Base-by-base conservation (phyloP, 1,139 yeast genomes). In the Saccharomycopsis hybrid region DNA sequence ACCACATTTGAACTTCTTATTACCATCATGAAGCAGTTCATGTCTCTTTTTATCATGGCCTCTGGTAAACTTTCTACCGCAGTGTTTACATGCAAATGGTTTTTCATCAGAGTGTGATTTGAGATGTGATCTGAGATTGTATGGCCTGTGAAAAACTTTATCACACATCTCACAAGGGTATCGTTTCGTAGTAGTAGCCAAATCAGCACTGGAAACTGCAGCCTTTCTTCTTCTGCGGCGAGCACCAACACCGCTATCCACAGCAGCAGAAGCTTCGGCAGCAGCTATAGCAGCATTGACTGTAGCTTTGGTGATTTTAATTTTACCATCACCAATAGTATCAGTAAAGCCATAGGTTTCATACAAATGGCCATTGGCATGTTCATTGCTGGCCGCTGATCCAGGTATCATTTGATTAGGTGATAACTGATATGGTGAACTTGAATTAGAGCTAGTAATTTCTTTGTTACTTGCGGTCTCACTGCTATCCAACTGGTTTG, bases 41-140 rank as follows among this genome's bases (percentile, higher is more conserved):
- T 78, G 83, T 53, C 83, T 68, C 57, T 75, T 76, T 54, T 74
- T 69, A 60, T 78, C 83, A 58, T 78, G 83, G 41, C 75, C 70
- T 41, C 83, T 64, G 13, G 82, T 82, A 65, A 78, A 78, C 13
- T 72, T 65, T 58, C 76, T 74, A 11, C 68, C 62, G 58, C 83
- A 78, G 51, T 65, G 63, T 29, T 69, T 61, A 58, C 83, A 78
- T 49, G 70, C 67, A 61, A 63, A 77, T 1, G 83, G 83, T 54
- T 74, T 74, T 33, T 75, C 82, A n/a, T 68, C 65, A 4, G 79
- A 74, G 60, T 78, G 83, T 1, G 81, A 73, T 56, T 72, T 75
- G 72, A 73, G 70, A 59, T 78, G 83, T 24, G 77, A 72, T 58
- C 76, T 76, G 50, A 78, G 65, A 59, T 78, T 78, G 63, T 78